Evolutionary conservation across 2,329 filamentous ascomycete genomes (phyloP).

Genomic region (Aspergillus aculeatus): DNA sequence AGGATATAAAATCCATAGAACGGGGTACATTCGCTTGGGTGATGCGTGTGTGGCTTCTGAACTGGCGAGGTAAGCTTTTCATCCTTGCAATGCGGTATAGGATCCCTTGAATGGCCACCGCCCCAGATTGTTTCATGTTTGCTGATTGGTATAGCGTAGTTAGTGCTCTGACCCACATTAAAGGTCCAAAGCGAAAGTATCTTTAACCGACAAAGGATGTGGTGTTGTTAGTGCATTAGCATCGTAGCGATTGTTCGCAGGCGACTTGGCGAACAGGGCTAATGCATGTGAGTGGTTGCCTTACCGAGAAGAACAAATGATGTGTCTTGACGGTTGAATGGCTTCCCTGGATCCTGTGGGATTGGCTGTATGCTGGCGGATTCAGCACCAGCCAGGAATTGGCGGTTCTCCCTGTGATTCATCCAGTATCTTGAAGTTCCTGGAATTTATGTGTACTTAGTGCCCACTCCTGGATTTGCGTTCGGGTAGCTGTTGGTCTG

Average conservation of each 20-base stretch:
- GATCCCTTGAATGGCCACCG: conserved; percentile 7
- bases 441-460: conserved; percentile 9
- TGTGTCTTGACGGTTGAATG: conserved; percentile 13
- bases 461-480: background rate
- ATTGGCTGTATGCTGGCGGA: conserved; percentile 2
- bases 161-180: background rate
- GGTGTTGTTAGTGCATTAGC: conserved; percentile 19
- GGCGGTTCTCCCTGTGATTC: background rate
- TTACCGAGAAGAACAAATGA: conserved; percentile 15
- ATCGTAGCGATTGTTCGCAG: conserved; percentile 13
- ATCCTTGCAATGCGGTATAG: conserved; percentile 2
- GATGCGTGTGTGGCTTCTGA: background rate
- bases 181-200: conserved; percentile 1
- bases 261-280: conserved; percentile 9
- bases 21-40: background rate
- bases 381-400: background rate
- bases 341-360: background rate
- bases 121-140: conserved; percentile 8
- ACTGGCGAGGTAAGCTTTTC: background rate
- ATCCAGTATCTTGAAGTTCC: conserved; percentile 2
- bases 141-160: conserved; percentile 5
- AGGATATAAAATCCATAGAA: background rate
- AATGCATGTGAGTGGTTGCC: conserved; percentile 21
- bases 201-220: conserved; percentile 5
- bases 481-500: background rate